Evolutionary conservation across 1,284 basidiomycete species (phyloP).

Genomic region (Pseudozyma tsukubaensis): DNA sequence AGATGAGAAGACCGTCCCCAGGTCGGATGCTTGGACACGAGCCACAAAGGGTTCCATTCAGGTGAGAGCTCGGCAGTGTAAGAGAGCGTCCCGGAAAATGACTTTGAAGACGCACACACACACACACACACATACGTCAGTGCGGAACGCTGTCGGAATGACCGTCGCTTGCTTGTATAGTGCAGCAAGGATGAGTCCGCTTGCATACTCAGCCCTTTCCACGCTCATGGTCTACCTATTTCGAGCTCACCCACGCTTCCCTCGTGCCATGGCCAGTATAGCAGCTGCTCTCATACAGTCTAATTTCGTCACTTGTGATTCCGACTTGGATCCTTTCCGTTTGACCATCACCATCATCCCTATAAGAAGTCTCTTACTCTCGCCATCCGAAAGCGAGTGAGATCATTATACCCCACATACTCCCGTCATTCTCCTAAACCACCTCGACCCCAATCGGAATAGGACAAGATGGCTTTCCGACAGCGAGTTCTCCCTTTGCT

Average conservation of each 20-base stretch:
- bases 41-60: neutral
- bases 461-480: slow-evolving; percentile 49
- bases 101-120: no score
- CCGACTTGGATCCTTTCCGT: no score
- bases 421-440: neutral
- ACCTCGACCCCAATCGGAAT: neutral
- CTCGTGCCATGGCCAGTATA: no score
- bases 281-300: no score
- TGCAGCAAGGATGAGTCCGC: slow-evolving; percentile 27
- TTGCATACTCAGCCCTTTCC: slow-evolving; percentile 18
- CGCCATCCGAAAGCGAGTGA: no score
- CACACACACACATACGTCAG: slow-evolving; percentile 46
- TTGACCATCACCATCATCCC: no score
- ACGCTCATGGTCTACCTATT: neutral
- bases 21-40: neutral
- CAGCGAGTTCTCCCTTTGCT: slow-evolving; percentile 44
- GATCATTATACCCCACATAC: neutral
- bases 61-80: no score
- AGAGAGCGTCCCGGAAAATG: no score
- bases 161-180: neutral
- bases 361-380: no score
- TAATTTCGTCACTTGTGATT: no score
- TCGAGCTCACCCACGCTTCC: neutral
- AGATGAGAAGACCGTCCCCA: no score
- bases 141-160: slow-evolving; percentile 19